Percentiles rank a stretch among this genome's conserved stretches.
Evolutionary conservation across 805 yeast species (phyloP).

Genomic region (Vanderwaltozyma tropicalis): DNA sequence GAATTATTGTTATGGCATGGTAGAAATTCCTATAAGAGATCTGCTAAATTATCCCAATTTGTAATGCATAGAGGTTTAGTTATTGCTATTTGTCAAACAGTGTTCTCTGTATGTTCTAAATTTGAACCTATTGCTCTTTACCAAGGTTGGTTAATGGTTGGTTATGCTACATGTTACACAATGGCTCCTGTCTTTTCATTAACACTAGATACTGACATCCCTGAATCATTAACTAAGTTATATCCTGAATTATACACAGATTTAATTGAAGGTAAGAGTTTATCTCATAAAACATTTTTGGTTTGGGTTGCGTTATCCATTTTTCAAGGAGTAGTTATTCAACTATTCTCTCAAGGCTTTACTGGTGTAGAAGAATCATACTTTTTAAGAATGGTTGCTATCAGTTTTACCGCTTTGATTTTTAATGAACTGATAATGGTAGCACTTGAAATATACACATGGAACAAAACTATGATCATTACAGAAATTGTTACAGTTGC

Average conservation of each 20-base stretch:
- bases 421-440: slow-evolving; percentile 90
- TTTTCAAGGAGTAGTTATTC: slow-evolving; percentile 82
- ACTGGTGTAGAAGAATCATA: slow-evolving; percentile 47
- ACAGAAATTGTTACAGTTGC: slow-evolving; percentile 62
- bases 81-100: slow-evolving; percentile 90
- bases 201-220: slow-evolving; percentile 84
- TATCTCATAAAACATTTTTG: slow-evolving; percentile 79
- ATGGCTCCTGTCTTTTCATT: slow-evolving; percentile 97
- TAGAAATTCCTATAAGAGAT: slow-evolving; percentile 88
- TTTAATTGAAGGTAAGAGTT: slow-evolving; percentile 74
- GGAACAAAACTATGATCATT: slow-evolving; percentile 71
- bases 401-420: slow-evolving; percentile 70
- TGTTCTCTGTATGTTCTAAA: slow-evolving; percentile 72
- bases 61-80: slow-evolving; percentile 93
- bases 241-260: slow-evolving; percentile 95
- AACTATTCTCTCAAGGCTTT: slow-evolving; percentile 68
- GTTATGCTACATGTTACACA: slow-evolving; percentile 92
- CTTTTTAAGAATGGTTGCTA: slow-evolving; percentile 72
- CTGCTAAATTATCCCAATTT: slow-evolving; percentile 91
- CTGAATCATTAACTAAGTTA: slow-evolving; percentile 73
- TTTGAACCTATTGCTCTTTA: slow-evolving; percentile 92
- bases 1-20: slow-evolving; percentile 95
- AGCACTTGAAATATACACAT: slow-evolving; percentile 81
- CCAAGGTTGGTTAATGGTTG: slow-evolving; percentile 98
- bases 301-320: slow-evolving; percentile 83